Conservation (phyloP, 1,139 yeast genomes). For the Hyphopichia burtonii region DNA sequence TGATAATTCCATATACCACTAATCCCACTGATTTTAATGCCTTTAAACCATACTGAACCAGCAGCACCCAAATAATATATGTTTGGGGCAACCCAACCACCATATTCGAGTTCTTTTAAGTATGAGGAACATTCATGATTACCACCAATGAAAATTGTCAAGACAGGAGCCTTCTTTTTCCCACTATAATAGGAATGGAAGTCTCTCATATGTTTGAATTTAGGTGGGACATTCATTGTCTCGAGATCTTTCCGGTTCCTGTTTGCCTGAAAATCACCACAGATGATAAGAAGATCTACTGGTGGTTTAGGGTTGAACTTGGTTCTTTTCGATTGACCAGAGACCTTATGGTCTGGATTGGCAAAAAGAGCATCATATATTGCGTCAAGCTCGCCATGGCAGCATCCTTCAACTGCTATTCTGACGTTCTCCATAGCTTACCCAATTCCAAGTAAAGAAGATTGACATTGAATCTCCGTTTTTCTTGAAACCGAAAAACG, state of each 20-base stretch:
- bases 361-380: slow-evolving; percentile 48
- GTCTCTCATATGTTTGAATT: slow-evolving; percentile 66
- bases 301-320: slow-evolving; percentile 12
- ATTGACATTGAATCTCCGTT: no score
- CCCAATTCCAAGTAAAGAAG: no score
- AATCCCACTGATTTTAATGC: slow-evolving; percentile 73
- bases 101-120: slow-evolving; percentile 69
- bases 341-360: not conserved
- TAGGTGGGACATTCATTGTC: slow-evolving; percentile 62
- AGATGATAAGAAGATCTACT: slow-evolving; percentile 70
- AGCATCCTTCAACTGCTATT: slow-evolving; percentile 90
- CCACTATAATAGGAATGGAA: slow-evolving; percentile 75
- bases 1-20: slow-evolving; percentile 76
- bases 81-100: slow-evolving; percentile 94
- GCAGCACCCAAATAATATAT: slow-evolving; percentile 86
- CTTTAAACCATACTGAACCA: slow-evolving; percentile 71
- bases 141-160: slow-evolving; percentile 88
- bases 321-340: not conserved
- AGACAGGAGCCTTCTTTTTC: slow-evolving; percentile 59
- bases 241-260: slow-evolving; percentile 62
- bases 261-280: slow-evolving; percentile 85
- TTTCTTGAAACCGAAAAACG: no score
- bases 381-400: slow-evolving; percentile 76
- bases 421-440: slow-evolving; percentile 5
- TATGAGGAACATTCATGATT: slow-evolving; percentile 90